Evolutionary conservation across 179 eudicot genomes (phyloP).

Genomic region (Silene coronaria): DNA sequence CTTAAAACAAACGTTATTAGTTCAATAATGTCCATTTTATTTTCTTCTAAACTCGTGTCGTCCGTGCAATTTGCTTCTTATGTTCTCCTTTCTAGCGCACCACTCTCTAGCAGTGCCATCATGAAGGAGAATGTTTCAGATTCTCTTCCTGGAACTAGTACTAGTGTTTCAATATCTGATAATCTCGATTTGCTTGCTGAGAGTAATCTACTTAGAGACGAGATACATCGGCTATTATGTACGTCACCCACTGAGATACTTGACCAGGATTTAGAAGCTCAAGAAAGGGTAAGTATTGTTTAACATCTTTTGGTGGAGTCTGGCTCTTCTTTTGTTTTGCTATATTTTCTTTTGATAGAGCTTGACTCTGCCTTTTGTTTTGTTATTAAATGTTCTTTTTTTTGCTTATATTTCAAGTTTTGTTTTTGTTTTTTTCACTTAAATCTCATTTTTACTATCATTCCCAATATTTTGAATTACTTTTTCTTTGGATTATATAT

Average conservation of each 20-base stretch:
- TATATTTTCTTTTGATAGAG: no score
- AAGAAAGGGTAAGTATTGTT: constrained; percentile 51
- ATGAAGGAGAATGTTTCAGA: constrained; percentile 29
- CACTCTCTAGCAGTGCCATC: constrained; percentile 45
- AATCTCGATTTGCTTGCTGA: constrained; percentile 43
- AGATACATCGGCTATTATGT: constrained; percentile 52
- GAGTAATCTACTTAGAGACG: constrained; percentile 57
- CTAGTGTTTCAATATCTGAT: constrained; percentile 32
- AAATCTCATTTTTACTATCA: not conserved
- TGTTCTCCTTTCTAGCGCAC: constrained; percentile 71
- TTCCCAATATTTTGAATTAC: not conserved
- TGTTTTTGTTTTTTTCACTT: no score
- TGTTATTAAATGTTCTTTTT: not conserved
- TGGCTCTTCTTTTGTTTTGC: no score
- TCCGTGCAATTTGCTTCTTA: constrained; percentile 68
- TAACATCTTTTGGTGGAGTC: no score
- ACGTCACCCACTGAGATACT: constrained; percentile 49
- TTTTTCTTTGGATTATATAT: no score
- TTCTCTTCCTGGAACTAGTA: constrained; percentile 29
- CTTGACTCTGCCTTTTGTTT: not conserved
- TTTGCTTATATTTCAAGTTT: no score
- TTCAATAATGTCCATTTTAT: constrained; percentile 73
- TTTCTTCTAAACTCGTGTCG: constrained; percentile 59
- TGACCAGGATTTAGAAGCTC: constrained; percentile 53
- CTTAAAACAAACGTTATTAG: constrained; percentile 63